Percentiles rank a stretch among this genome's conserved stretches.
Evolutionary conservation across 1,284 basidiomycete species (phyloP).

Genomic region (Fomitopsis schrenkii): DNA sequence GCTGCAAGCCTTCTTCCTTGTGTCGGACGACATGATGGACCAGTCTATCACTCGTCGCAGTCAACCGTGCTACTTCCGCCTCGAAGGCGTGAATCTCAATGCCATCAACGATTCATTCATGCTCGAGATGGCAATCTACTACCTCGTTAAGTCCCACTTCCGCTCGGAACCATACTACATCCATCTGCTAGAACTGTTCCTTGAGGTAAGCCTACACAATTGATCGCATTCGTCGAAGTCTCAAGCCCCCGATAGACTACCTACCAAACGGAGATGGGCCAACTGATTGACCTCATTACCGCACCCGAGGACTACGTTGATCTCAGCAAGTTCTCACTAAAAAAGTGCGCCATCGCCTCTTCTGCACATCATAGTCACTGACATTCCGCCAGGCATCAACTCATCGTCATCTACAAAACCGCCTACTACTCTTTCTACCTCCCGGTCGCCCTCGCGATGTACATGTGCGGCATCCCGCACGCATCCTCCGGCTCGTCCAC

Average conservation of each 20-base stretch:
- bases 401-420: slow-evolving; percentile 98
- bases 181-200: slow-evolving; percentile 89
- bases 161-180: slow-evolving; percentile 80
- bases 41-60: slow-evolving; percentile 90
- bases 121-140: slow-evolving; percentile 94
- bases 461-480: slow-evolving; percentile 66
- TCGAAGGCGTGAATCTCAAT: slow-evolving; percentile 76
- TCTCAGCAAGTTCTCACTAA: slow-evolving; percentile 81
- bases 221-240: not conserved
- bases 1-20: slow-evolving; percentile 98
- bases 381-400: slow-evolving; percentile 61
- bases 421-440: slow-evolving; percentile 99
- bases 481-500: slow-evolving; percentile 21
- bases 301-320: slow-evolving; percentile 91
- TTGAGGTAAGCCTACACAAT: slow-evolving; percentile 50
- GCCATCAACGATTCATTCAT: slow-evolving; percentile 98
- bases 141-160: slow-evolving; percentile 88
- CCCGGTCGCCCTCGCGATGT: slow-evolving; percentile 93
- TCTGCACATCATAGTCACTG: not conserved
- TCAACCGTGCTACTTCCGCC: slow-evolving; percentile 96
- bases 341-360: slow-evolving; percentile 49
- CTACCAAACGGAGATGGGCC: slow-evolving; percentile 95
- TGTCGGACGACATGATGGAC: slow-evolving; percentile 99
- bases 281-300: slow-evolving; percentile 93
- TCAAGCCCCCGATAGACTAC: slow-evolving; percentile 51